phyloP scores from a whole-genome alignment of 1,284 basidiomycete species.

The Abortiporus biennis region DNA sequence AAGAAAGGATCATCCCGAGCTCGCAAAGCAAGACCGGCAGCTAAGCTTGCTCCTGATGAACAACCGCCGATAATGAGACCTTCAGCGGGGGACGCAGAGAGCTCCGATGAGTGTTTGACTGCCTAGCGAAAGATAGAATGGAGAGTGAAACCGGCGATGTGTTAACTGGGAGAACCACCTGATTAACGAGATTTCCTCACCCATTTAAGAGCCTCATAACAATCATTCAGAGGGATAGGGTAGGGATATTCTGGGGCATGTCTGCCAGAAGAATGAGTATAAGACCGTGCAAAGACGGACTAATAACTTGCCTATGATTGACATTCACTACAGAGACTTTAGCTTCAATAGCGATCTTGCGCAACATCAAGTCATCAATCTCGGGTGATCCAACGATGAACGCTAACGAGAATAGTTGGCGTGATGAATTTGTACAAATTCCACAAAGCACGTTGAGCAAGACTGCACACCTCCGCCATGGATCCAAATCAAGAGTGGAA shows the following conservation, averaged over 20 bases:
- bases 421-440: neutral
- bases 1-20: constrained; percentile 4
- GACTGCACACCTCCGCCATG: constrained; percentile 5
- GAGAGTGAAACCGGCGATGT: too few species aligned
- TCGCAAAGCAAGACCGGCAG: neutral
- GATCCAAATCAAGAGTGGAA: constrained; percentile 5
- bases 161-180: neutral
- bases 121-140: neutral
- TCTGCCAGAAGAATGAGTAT: too few species aligned
- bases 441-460: too few species aligned
- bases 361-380: constrained; percentile 10
- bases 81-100: neutral
- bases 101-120: neutral
- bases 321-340: constrained; percentile 17
- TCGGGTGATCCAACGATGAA: constrained; percentile 5
- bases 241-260: constrained; percentile 33
- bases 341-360: constrained; percentile 3
- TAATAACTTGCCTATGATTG: constrained; percentile 6
- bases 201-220: constrained; percentile 28
- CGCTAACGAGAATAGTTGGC: neutral
- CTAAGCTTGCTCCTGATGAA: constrained; percentile 3
- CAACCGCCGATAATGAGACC: constrained; percentile 2
- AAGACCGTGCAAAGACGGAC: too few species aligned
- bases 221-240: constrained; percentile 31
- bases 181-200: constrained; percentile 10